Evolutionary conservation across 139 green algal genomes (phyloP).

Genomic region (Astrephomene gubernaculifera): DNA sequence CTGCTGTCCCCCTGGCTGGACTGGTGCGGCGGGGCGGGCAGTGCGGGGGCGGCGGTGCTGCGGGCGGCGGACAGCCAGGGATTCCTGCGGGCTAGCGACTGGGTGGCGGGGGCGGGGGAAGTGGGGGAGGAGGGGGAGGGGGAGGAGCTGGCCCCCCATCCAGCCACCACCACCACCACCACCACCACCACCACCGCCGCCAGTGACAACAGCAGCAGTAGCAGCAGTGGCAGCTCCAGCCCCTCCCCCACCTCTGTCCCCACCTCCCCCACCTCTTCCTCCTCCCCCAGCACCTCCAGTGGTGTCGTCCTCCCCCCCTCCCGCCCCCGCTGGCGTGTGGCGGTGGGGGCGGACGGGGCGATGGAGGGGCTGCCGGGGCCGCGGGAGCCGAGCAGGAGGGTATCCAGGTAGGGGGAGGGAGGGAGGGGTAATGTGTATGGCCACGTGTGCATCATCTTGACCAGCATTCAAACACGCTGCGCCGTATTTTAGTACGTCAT

Average conservation of each 20-base stretch:
- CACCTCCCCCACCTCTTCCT: no score
- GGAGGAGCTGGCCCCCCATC: neutral
- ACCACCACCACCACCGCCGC: neutral
- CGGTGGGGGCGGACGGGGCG: constrained; percentile 42
- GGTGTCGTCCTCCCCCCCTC: neutral
- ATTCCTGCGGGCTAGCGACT: constrained; percentile 15
- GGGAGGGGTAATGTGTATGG: no score
- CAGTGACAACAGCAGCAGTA: constrained; percentile 17
- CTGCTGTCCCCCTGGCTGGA: constrained; percentile 9
- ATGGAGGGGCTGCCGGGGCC: constrained; percentile 41
- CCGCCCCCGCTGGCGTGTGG: constrained; percentile 60
- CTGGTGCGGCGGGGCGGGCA: constrained; percentile 4
- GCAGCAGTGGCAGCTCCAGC: constrained; percentile 4
- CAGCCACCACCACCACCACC: neutral
- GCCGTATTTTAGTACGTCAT: no score
- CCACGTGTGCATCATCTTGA: no score
- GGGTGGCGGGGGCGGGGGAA: constrained; percentile 19
- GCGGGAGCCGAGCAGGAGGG: neutral
- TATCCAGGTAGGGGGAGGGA: neutral
- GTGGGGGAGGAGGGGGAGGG: neutral
- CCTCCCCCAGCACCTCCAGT: neutral
- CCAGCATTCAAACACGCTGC: no score
- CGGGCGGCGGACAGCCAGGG: constrained; percentile 14
- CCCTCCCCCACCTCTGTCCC: neutral
- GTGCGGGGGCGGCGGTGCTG: constrained; percentile 34